Evolutionary conservation across 495 filamentous ascomycete species (phyloP).

Genomic region (Penicillium tannophilum): DNA sequence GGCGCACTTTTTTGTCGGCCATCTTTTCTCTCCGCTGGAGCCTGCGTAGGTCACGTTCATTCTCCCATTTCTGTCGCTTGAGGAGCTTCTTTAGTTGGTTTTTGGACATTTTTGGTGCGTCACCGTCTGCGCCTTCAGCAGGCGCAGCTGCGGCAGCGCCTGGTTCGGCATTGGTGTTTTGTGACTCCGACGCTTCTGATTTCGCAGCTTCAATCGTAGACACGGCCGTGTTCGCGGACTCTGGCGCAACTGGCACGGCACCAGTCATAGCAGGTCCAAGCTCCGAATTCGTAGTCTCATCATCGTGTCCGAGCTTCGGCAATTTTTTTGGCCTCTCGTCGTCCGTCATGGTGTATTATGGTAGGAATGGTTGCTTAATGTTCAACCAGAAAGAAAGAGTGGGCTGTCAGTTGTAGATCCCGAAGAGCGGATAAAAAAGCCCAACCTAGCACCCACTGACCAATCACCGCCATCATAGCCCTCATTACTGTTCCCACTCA

Average conservation of each 20-base stretch:
- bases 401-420: slow-evolving; percentile 24
- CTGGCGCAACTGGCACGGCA: slow-evolving; percentile 20
- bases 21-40: slow-evolving; percentile 70
- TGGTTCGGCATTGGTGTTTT: background rate
- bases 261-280: slow-evolving; percentile 38
- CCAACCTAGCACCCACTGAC: slow-evolving; percentile 18
- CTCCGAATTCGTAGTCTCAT: slow-evolving; percentile 18
- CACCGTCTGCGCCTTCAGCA: slow-evolving; percentile 17
- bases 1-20: slow-evolving; percentile 62
- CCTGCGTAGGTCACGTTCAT: slow-evolving; percentile 68
- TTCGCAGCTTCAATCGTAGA: slow-evolving; percentile 7
- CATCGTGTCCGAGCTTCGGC: slow-evolving; percentile 46
- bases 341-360: slow-evolving; percentile 45
- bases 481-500: slow-evolving; percentile 37
- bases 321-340: slow-evolving; percentile 57
- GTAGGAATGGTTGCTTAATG: background rate
- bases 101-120: slow-evolving; percentile 64
- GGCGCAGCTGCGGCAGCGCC: slow-evolving; percentile 5
- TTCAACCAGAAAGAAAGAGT: slow-evolving; percentile 4
- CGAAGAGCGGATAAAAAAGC: slow-evolving; percentile 22
- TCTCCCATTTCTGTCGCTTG: slow-evolving; percentile 67
- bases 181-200: background rate
- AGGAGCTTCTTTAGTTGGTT: slow-evolving; percentile 75
- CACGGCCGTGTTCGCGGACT: background rate
- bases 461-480: slow-evolving; percentile 36